A percentile compares a stretch with the other conserved stretches of the same genome.
These are phyloP conservation scores for Debaryomyces robertsiae DNA, from an alignment of 1,139 yeast species.

Conservation along the genomic window DNA sequence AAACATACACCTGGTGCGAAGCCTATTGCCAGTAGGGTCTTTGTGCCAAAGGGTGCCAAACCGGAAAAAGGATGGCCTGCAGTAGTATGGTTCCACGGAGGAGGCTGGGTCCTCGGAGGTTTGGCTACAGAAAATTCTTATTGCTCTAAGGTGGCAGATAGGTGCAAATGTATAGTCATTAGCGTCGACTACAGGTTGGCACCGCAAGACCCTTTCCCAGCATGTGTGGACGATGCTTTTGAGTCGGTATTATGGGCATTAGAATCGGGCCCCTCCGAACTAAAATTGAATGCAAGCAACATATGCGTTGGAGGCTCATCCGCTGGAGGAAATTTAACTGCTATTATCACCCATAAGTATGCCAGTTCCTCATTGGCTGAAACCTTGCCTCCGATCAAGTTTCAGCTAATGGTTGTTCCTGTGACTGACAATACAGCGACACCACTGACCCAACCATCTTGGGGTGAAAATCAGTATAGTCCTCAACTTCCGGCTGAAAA, in stretches of 20 bases:
- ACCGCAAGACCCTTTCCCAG: conserved; percentile 55
- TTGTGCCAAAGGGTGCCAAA: conserved; percentile 36
- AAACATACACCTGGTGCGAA: conserved; percentile 29
- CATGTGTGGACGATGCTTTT: conserved; percentile 49
- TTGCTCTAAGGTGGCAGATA: conserved; percentile 44
- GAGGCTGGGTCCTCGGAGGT: conserved; percentile 51
- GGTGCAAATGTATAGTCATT: conserved; percentile 38
- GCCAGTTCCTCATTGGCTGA: conserved; percentile 26
- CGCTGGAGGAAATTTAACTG: conserved; percentile 52
- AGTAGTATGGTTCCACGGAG: conserved; percentile 53
- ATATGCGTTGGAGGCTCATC: conserved; percentile 52
- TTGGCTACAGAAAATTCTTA: conserved; percentile 48
- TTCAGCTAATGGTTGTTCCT: conserved; percentile 50
- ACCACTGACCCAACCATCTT: conserved; percentile 37
- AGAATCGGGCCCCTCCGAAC: conserved; percentile 20
- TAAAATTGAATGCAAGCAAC: conserved; percentile 34
- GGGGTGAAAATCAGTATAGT: conserved; percentile 44
- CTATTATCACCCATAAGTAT: conserved; percentile 43
- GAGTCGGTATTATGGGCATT: conserved; percentile 30
- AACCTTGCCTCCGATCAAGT: conserved; percentile 37
- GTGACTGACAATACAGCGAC: conserved; percentile 52
- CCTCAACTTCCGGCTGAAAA: conserved; percentile 52
- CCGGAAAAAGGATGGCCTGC: conserved; percentile 50
- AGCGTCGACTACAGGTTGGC: conserved; percentile 49
- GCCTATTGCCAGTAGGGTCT: conserved; percentile 40